Evolutionary conservation across 208 protist species (phyloP).

Genomic region (Acanthamoeba quina): DNA sequence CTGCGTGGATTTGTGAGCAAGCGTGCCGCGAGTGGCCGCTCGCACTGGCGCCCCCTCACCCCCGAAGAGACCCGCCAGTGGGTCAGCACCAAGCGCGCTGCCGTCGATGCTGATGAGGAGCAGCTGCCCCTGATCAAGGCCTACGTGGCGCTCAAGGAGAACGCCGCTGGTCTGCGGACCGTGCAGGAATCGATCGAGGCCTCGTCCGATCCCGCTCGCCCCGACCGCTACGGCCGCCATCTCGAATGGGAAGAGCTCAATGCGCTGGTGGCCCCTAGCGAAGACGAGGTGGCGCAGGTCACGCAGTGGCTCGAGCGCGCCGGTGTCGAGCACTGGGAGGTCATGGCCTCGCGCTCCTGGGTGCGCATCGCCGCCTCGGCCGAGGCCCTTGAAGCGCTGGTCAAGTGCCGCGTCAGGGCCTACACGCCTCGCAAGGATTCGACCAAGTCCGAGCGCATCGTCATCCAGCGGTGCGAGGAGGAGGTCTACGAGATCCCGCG

Average conservation of each 20-base stretch:
- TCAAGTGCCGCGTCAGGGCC: constrained; percentile 27
- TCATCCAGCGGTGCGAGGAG: constrained; percentile 9
- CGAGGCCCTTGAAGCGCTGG: not conserved
- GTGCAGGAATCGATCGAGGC: not conserved
- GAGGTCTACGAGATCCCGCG: not conserved
- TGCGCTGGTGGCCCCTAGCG: not conserved
- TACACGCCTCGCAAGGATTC: not conserved
- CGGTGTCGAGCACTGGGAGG: constrained; percentile 7
- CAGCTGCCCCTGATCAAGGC: not conserved
- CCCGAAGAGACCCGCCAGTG: not conserved
- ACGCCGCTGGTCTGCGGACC: not conserved
- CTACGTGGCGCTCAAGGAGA: constrained; percentile 68
- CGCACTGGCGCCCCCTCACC: not conserved
- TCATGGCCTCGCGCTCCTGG: not conserved
- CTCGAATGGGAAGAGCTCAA: constrained; percentile 60
- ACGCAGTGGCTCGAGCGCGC: not conserved
- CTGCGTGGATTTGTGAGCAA: not conserved
- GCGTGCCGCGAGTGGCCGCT: not conserved
- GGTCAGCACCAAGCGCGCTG: not conserved
- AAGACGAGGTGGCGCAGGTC: not conserved
- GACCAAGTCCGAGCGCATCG: not conserved
- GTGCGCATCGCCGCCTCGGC: constrained; percentile 5
- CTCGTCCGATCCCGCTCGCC: constrained; percentile 7
- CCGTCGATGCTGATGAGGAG: not conserved
- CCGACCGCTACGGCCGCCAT: constrained; percentile 37